Conservation (phyloP, 1,284 basidiomycete species). For the Phellopilus nigrolimitatus region DNA sequence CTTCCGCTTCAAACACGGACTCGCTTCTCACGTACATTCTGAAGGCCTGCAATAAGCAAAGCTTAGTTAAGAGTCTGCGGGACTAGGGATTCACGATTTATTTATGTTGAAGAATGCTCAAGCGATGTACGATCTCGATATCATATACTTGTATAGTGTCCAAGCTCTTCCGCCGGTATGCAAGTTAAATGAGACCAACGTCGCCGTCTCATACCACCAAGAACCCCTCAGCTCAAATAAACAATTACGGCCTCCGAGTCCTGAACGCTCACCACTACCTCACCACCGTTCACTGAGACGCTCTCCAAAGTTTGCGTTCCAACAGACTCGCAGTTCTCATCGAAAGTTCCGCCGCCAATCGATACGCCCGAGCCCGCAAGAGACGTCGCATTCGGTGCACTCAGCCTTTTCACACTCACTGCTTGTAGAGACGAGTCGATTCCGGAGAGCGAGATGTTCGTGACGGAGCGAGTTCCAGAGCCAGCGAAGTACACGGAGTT, state of each 20-base stretch:
- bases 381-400: constrained; percentile 34
- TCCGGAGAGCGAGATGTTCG: constrained; percentile 31
- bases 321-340: constrained; percentile 25
- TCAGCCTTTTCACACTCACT: constrained; percentile 31
- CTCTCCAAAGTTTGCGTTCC: constrained; percentile 32
- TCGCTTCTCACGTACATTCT: too few species aligned
- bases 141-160: too few species aligned
- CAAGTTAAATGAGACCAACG: too few species aligned
- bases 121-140: too few species aligned
- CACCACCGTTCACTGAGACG: constrained; percentile 27
- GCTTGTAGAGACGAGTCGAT: constrained; percentile 19
- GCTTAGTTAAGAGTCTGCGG: too few species aligned
- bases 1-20: too few species aligned
- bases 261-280: constrained; percentile 30
- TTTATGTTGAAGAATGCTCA: too few species aligned
- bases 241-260: constrained; percentile 39
- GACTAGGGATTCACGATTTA: too few species aligned
- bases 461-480: constrained; percentile 30
- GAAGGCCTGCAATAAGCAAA: too few species aligned
- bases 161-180: too few species aligned
- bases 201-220: too few species aligned
- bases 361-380: constrained; percentile 35
- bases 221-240: constrained; percentile 20
- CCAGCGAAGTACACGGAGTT: constrained; percentile 37
- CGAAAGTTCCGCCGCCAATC: constrained; percentile 35